Percentiles rank a stretch among this genome's conserved stretches.
Evolutionary conservation across 345 rosid genomes (phyloP).

Genomic region (Eucalyptus pumila): DNA sequence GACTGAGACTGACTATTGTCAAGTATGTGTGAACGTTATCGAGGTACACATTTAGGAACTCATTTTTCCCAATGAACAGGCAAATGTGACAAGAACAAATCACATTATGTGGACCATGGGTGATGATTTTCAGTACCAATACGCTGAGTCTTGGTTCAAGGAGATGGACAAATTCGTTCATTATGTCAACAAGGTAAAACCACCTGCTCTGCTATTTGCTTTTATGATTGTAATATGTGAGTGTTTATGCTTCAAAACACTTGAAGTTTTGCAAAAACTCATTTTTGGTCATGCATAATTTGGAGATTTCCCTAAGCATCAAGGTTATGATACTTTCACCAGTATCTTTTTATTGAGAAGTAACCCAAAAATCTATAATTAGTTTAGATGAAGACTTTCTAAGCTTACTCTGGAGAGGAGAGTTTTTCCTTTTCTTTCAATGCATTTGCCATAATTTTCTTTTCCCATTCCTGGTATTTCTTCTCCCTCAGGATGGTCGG

Average conservation of each 20-base stretch:
- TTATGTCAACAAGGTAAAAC: constrained; percentile 71
- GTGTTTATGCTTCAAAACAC: background rate
- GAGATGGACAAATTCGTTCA: constrained; percentile 87
- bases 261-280: background rate
- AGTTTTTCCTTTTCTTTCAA: background rate
- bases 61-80: constrained; percentile 14
- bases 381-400: background rate
- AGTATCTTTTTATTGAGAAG: background rate
- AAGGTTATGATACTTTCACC: background rate
- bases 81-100: constrained; percentile 66
- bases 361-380: background rate
- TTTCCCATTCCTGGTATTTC: background rate
- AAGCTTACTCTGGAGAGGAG: background rate
- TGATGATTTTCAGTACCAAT: constrained; percentile 89
- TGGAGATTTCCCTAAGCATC: background rate
- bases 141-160: constrained; percentile 88
- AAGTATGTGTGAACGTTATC: background rate
- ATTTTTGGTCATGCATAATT: background rate
- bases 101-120: constrained; percentile 99
- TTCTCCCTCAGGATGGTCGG: constrained; percentile 50
- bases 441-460: background rate
- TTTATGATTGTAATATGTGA: background rate
- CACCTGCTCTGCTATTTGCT: background rate
- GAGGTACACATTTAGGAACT: background rate
- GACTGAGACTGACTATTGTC: background rate